Base-by-base conservation (phyloP, 2,329 filamentous ascomycete species). In the Xylaria multiplex region DNA sequence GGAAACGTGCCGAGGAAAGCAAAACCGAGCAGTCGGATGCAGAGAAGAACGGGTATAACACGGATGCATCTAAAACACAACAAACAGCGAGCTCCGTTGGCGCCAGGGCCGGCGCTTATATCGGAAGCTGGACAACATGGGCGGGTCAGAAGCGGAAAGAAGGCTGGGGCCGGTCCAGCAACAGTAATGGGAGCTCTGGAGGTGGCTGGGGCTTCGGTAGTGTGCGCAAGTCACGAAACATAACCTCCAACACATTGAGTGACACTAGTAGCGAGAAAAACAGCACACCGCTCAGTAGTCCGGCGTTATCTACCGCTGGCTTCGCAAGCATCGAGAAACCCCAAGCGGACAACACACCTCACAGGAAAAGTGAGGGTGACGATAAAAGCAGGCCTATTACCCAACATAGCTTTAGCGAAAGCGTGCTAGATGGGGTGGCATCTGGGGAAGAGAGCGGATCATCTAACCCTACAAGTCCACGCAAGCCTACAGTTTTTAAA, bases 101-200 rank as follows among this genome's bases (percentile, higher is more conserved):
- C 14, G 79, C 80, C 59, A 86, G 85, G 72, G 88, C 88, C 1
- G 84, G 87, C 48, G 83, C 88, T 4, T 91, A 90, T 76, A 85
- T 91, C 71, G 88, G 87, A 45, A 90, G 88, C 71, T 91, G 89
- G 89, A 87, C 89, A 1, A 79, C 83, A 0, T 91, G 89, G 89
- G 88, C 89, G 1, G 89, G 89, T 56, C 91, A 96, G 80, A 95
- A 94, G 81, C 84, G 90, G 69, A 91, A 90, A 74, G 81, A 78
- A 40, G 78, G 76, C 32, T 80, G 79, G 79, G 76, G 76, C 37
- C 73, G 79, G 16, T 72, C 75, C 27, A 77, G 74, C 27, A 78
- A 78, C 52, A 82, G 81, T 77, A 79, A 80, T 45, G 78, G 76
- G 40, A 50, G 69, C 2, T 62, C 66, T 4, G 71, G 74, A 4